Evolutionary conservation across 2,329 filamentous ascomycete genomes (phyloP).

Genomic region (Graphiopsis chlorocephala): DNA sequence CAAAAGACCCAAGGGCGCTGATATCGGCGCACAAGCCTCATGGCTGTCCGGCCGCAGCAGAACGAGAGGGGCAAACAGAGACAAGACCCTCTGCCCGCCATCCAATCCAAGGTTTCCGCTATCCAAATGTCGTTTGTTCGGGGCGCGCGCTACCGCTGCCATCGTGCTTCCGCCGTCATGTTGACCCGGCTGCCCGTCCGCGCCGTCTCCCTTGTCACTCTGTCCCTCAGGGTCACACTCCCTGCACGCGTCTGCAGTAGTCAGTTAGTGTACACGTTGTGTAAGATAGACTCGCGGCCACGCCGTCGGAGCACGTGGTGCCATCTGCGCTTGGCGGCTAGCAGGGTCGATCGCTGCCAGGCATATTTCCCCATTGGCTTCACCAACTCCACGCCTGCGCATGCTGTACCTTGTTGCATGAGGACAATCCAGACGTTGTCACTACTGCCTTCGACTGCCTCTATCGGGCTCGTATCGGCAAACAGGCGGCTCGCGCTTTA

Average conservation of each 20-base stretch:
- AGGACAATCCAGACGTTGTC: constrained; percentile 1
- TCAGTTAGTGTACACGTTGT: constrained; percentile 2
- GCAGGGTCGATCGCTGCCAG: constrained; percentile 2
- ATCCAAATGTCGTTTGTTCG: constrained; percentile 1
- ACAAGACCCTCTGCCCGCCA: constrained; percentile 12
- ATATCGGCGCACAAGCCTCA: constrained; percentile 12
- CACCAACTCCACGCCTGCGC: not conserved
- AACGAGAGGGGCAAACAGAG: constrained; percentile 10
- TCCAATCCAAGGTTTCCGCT: not conserved
- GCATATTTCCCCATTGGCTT: constrained; percentile 12
- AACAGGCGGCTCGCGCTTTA: not conserved
- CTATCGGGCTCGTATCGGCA: not conserved
- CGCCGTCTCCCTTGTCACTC: not conserved
- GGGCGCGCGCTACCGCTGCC: constrained; percentile 2
- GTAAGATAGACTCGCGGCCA: constrained; percentile 7
- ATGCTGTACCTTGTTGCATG: constrained; percentile 2
- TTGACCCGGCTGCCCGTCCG: constrained; percentile 1
- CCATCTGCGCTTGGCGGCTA: constrained; percentile 3
- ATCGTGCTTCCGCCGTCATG: constrained; percentile 5
- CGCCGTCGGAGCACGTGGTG: constrained; percentile 10
- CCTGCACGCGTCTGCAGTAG: not conserved
- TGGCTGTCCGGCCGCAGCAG: constrained; percentile 7
- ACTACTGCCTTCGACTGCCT: not conserved
- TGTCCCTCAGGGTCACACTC: not conserved
- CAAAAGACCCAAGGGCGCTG: not conserved